Evolutionary conservation across 768 basidiomycete genomes (phyloP), one percentile per base, ranked within the genome.

Genomic region (Russula emetica): DNA sequence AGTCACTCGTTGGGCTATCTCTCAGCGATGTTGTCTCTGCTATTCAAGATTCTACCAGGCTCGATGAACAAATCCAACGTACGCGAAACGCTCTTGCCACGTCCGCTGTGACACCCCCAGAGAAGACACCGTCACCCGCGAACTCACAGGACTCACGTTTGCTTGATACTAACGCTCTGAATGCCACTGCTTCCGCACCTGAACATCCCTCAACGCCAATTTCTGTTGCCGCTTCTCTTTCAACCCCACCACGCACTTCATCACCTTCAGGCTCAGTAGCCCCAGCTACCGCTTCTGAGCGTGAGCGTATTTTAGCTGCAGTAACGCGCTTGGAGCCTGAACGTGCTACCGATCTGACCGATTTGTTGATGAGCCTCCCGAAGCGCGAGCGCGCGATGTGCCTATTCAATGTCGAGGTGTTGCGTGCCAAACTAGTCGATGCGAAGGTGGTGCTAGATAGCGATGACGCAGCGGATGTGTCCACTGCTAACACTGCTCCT

Each of bases 351-450:
- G 87, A 90, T 66, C 79, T 95, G 51, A 85, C 87, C 0, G 90
- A 88, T 26, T 78, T 96, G 56, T 75, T 95, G 40, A 90, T 94
- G 87, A 87, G 85, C 69, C 79, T 96, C 20, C 86, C 90, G 1
- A 95, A 94, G 75, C 84, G 89, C 64, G 94, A 96, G 67, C 84
- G 93, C 16, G 92, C 92, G 0, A 82, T 95, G 84, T 94, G 93
- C 75, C 78, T 95, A 45, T 96, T 96, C 80, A 95, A 93, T 67
- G 78, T 80, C 14, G 92, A 94, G 69, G 81, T 92, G 32, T 79
- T 95, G 28, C 81, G 85, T 56, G 79, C 77, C 24, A 95, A 95
- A 76, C 77, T 95, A 22, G 82, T 81, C 1, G 92, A 94, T 68
- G 94, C 94, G 18, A 90, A 87, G 76, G 77, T 82, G 70, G 88